Evolutionary conservation across 108 stramenopile genomes (phyloP).

Genomic region (Nannochloropsis granulata): DNA sequence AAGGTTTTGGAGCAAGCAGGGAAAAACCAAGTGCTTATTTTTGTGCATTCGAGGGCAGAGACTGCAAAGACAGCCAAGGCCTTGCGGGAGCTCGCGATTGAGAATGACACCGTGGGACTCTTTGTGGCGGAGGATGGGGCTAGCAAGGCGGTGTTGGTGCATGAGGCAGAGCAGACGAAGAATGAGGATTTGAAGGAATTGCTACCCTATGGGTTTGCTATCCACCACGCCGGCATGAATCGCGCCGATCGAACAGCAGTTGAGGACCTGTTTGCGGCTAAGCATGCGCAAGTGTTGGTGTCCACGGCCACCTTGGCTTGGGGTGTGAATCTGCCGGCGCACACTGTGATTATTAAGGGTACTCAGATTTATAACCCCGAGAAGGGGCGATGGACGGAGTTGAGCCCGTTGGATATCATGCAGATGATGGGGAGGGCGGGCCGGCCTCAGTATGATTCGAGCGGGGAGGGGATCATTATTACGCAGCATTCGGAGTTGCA

Average conservation of each 20-base stretch:
- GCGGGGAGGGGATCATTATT: slow-evolving; percentile 86
- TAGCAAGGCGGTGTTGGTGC: slow-evolving; percentile 70
- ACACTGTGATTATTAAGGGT: slow-evolving; percentile 99
- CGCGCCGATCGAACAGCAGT: slow-evolving; percentile 88
- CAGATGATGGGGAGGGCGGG: slow-evolving; percentile 99
- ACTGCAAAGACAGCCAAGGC: slow-evolving; percentile 93
- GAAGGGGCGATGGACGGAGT: slow-evolving; percentile 94
- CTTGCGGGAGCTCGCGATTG: slow-evolving; percentile 78
- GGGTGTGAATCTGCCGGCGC: slow-evolving; percentile 98
- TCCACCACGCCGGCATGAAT: slow-evolving; percentile 96
- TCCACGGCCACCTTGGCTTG: slow-evolving; percentile 97
- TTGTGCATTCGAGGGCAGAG: slow-evolving; percentile 95
- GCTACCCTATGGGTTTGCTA: slow-evolving; percentile 85
- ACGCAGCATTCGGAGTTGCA: slow-evolving; percentile 94
- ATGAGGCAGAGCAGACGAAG: slow-evolving; percentile 43
- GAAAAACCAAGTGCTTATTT: slow-evolving; percentile 81
- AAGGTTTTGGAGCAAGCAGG: slow-evolving; percentile 70
- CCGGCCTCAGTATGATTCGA: slow-evolving; percentile 88
- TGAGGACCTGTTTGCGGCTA: slow-evolving; percentile 91
- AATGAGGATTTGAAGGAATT: slow-evolving; percentile 81
- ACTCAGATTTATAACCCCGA: slow-evolving; percentile 97
- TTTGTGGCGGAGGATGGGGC: slow-evolving; percentile 80
- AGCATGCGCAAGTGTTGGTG: slow-evolving; percentile 85
- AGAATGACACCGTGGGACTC: slow-evolving; percentile 60
- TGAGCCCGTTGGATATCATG: slow-evolving; percentile 87